These are phyloP conservation scores for Cocos nucifera DNA, from an alignment of 176 grass and related monocot genomes.

Conservation along the genomic window DNA sequence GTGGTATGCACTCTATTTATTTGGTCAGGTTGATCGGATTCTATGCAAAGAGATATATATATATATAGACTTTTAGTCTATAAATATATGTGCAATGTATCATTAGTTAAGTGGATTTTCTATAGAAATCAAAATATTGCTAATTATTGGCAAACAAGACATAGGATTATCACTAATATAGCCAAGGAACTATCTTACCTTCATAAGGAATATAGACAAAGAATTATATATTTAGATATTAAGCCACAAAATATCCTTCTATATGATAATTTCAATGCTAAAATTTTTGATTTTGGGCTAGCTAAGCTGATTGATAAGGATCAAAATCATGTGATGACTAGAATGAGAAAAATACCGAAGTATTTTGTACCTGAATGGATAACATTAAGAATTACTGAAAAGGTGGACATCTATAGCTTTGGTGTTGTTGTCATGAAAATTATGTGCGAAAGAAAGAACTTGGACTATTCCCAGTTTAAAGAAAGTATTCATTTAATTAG, in stretches of 20 bases:
- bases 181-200: constrained; percentile 57
- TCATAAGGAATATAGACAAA: constrained; percentile 47
- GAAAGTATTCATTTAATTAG: constrained; percentile 34
- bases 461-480: constrained; percentile 32
- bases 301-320: constrained; percentile 52
- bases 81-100: constrained; percentile 48
- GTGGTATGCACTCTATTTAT: constrained; percentile 47
- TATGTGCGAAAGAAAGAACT: constrained; percentile 38
- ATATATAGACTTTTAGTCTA: constrained; percentile 39
- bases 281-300: constrained; percentile 62
- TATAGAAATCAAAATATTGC: constrained; percentile 4
- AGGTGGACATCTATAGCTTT: constrained; percentile 63
- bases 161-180: constrained; percentile 26
- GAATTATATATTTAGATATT: constrained; percentile 61
- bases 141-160: constrained; percentile 34
- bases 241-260: constrained; percentile 63
- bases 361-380: constrained; percentile 67
- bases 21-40: constrained; percentile 52
- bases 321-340: constrained; percentile 27
- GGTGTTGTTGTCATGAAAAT: constrained; percentile 59
- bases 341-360: constrained; percentile 38
- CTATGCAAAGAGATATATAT: constrained; percentile 34
- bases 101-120: constrained; percentile 55
- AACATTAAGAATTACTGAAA: constrained; percentile 47
- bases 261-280: constrained; percentile 48